Base-by-base conservation (phyloP, 176 grass and related monocot genomes). In the Bolboschoenus planiculmis region DNA sequence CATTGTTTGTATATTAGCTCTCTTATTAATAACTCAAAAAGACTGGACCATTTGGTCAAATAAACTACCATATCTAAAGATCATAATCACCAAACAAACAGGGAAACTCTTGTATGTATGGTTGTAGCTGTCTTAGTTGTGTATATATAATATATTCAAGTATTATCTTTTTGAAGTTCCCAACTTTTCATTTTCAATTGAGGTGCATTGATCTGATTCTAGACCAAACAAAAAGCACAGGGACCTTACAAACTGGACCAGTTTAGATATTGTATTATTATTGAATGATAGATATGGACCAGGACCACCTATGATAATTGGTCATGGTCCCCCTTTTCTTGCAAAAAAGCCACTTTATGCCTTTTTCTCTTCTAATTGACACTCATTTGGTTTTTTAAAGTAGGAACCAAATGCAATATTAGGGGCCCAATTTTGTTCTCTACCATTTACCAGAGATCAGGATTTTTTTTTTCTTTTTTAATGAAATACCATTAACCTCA, bases 171-270 rank as follows among this genome's bases (percentile, higher is more conserved):
- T 66, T 37, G 1, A n/a, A 20, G 63, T 37, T 66, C 56, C 14
- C 20, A 46, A 37, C 56, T 37, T 65, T 30, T 82, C 20, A 11
- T 24, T 58, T 83, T 83, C 43, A 47, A 66, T 34, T 51, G 35
- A 51, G 40, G 81, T 47, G 81, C 5, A 58, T 57, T 79, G 44
- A 78, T 79, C 15, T 13, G 23, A 70, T 83, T 70, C 36, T 83
- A 37, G 81, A 79, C 77, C 46, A 77, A 51, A 77, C 72, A 77
- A 50, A 77, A 77, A 77, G 71, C 44, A 76, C 18, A 56, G 50
- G 6, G 51, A 65, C 23, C 7, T 78, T 33, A 58, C 9, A 21
- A 78, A 78, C 74, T 56, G 27, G 75, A 79, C 48, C 75, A 35
- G 20, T 35, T 55, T 51, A 53, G 74, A 78, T 56, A n/a, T n/a